phyloP scores from a whole-genome alignment of 257 asterid genomes.

The Solanum bulbocastanum region DNA sequence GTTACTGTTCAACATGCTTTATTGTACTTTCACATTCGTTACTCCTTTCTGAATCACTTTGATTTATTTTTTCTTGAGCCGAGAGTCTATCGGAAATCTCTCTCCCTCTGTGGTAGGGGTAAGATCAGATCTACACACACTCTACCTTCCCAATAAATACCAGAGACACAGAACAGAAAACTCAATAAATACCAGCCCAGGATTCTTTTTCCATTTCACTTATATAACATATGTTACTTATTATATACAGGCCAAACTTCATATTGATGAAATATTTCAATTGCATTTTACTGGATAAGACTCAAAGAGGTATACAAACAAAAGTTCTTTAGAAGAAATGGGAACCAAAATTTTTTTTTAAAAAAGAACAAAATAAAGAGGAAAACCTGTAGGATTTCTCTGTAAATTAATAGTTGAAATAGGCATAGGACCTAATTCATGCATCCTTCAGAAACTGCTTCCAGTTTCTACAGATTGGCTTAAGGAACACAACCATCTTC shows the following conservation, averaged over 20 bases:
- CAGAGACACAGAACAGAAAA: neutral
- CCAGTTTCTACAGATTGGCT: conserved; percentile 43
- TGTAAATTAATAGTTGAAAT: neutral
- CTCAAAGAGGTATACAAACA: neutral
- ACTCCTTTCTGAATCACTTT: too few species aligned
- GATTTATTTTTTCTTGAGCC: too few species aligned
- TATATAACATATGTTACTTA: neutral
- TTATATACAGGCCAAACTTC: neutral
- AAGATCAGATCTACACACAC: neutral
- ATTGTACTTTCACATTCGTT: too few species aligned
- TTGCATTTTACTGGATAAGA: neutral
- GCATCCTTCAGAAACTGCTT: conserved; percentile 31
- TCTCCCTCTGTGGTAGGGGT: too few species aligned
- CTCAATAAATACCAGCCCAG: neutral
- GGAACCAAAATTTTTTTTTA: too few species aligned
- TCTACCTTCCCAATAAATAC: too few species aligned
- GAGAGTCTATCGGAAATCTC: too few species aligned
- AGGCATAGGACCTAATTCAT: neutral
- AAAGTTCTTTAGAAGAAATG: neutral
- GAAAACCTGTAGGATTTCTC: neutral
- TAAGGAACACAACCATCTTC: conserved; percentile 69
- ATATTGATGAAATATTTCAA: neutral
- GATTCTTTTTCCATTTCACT: neutral
- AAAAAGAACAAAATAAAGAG: neutral
- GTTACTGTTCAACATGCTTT: neutral